A percentile compares a stretch with the other conserved stretches of the same genome.
Evolutionary conservation across 2,329 filamentous ascomycete genomes (phyloP).

Genomic region (Acephala macrosclerotiorum): DNA sequence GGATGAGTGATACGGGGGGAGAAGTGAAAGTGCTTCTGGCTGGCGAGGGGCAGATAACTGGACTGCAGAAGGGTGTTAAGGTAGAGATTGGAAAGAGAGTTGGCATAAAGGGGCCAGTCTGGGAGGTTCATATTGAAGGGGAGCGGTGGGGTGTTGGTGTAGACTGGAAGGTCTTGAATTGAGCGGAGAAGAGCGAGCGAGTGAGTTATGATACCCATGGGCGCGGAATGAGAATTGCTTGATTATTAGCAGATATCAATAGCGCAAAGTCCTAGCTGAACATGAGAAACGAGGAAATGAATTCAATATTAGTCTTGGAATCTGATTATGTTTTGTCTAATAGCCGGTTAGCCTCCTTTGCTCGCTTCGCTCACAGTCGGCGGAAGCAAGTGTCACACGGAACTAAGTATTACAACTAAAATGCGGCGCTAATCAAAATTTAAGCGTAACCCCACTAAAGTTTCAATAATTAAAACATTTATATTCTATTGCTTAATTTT

Average conservation of each 20-base stretch:
- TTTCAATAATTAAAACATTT: too few species aligned
- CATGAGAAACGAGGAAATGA: not conserved
- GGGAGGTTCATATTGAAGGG: conserved; percentile 43
- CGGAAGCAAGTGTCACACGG: too few species aligned
- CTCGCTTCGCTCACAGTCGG: too few species aligned
- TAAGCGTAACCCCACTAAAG: too few species aligned
- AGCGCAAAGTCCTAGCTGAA: too few species aligned
- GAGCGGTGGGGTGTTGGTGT: conserved; percentile 46
- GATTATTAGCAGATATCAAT: not conserved
- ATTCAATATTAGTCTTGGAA: not conserved
- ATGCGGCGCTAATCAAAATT: too few species aligned
- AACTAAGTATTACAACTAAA: too few species aligned
- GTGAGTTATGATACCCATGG: conserved; percentile 3
- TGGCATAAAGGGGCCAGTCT: conserved; percentile 44
- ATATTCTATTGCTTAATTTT: too few species aligned
- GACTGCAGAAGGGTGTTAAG: conserved; percentile 37
- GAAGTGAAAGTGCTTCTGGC: conserved; percentile 41
- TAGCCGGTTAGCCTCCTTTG: too few species aligned
- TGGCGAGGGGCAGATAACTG: conserved; percentile 39
- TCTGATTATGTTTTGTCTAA: too few species aligned
- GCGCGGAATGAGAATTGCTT: not conserved
- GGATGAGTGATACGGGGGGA: conserved; percentile 31
- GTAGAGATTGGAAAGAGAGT: conserved; percentile 38
- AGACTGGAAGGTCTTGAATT: conserved; percentile 43
- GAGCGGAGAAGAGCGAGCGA: conserved; percentile 7